These are phyloP conservation scores for Phytophthora citrophthora DNA, from an alignment of 352 stramenopile species.

Conservation along the genomic window DNA sequence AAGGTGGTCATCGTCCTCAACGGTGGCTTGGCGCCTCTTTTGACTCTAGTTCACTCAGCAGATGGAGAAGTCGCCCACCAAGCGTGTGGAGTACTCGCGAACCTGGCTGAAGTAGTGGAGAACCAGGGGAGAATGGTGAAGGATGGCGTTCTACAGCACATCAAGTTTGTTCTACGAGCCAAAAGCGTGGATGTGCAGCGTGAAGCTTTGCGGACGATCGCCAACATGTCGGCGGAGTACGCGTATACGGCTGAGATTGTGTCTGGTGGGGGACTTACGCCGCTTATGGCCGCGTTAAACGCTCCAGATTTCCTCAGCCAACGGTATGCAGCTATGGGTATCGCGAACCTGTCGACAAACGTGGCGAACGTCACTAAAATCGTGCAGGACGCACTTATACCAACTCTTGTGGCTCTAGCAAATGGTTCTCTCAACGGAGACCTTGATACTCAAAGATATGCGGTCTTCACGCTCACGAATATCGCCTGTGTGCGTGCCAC, in stretches of 20 bases:
- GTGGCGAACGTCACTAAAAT: constrained; percentile 91
- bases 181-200: constrained; percentile 94
- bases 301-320: constrained; percentile 93
- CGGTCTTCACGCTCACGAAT: constrained; percentile 94
- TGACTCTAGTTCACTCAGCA: constrained; percentile 89
- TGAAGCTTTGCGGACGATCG: constrained; percentile 93
- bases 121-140: constrained; percentile 97
- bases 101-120: constrained; percentile 93
- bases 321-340: constrained; percentile 94
- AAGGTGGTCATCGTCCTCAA: constrained; percentile 93
- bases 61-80: constrained; percentile 93
- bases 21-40: constrained; percentile 82
- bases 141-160: constrained; percentile 94
- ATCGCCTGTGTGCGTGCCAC: constrained; percentile 87
- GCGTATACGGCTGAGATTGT: constrained; percentile 94
- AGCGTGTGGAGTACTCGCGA: constrained; percentile 90
- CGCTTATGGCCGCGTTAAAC: constrained; percentile 89
- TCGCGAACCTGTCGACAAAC: constrained; percentile 96
- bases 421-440: constrained; percentile 84
- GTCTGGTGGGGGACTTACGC: constrained; percentile 87
- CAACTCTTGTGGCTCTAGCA: constrained; percentile 87
- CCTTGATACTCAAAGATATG: constrained; percentile 93
- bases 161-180: constrained; percentile 94
- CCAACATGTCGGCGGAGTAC: constrained; percentile 96
- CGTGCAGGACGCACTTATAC: constrained; percentile 89